A percentile compares a stretch with the other conserved stretches of the same genome.
Conservation (phyloP, 306 rosid genomes). For the Pyrus pyrifolia region DNA sequence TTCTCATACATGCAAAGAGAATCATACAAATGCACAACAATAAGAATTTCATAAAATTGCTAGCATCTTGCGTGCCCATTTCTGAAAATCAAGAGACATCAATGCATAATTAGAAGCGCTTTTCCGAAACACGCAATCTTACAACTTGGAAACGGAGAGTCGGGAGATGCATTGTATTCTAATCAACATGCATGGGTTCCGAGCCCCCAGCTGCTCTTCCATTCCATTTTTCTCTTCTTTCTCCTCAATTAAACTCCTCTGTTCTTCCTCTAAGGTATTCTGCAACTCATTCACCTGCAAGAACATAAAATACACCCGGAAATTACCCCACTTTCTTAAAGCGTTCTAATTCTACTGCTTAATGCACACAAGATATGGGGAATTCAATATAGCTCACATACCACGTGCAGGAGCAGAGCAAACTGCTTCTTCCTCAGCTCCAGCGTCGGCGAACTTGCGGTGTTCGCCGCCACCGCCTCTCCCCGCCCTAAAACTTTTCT, state of each 20-base stretch:
- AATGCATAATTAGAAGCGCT: no score
- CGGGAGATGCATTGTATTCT: background rate
- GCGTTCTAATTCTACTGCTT: background rate
- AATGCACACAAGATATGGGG: background rate
- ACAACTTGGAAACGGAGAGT: background rate
- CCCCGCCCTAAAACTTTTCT: constrained; percentile 66
- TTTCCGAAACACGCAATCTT: background rate
- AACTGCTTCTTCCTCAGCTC: constrained; percentile 93
- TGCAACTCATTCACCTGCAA: constrained; percentile 93
- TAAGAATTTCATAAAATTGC: background rate
- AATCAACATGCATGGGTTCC: background rate
- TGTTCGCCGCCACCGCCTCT: constrained; percentile 64
- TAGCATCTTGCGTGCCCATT: no score
- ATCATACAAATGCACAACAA: background rate
- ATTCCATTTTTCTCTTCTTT: constrained; percentile 41
- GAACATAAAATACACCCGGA: background rate
- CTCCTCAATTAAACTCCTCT: constrained; percentile 22
- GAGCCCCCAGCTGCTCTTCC: background rate
- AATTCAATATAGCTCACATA: constrained; percentile 19
- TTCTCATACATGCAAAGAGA: background rate
- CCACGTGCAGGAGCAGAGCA: constrained; percentile 78
- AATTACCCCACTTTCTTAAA: background rate
- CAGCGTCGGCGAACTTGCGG: constrained; percentile 56
- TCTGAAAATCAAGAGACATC: no score
- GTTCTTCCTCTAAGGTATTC: constrained; percentile 67